These are phyloP conservation scores for Penicillium daleae DNA, from an alignment of 495 filamentous ascomycete genomes.

Conservation along the genomic window DNA sequence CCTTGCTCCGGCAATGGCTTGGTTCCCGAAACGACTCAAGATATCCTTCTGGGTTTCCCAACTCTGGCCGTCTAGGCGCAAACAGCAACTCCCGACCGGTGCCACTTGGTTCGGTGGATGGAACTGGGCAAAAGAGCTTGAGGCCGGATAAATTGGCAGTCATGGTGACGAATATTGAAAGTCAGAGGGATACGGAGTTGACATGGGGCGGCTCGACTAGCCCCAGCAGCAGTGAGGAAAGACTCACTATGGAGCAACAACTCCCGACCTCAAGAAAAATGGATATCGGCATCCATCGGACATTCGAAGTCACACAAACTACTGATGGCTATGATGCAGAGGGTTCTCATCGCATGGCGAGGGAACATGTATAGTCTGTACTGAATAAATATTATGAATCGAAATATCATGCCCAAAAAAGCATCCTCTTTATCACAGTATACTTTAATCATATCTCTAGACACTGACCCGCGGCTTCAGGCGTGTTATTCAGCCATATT, in stretches of 20 bases:
- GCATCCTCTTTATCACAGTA: neutral
- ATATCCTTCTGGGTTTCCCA: constrained; percentile 33
- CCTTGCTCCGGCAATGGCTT: constrained; percentile 44
- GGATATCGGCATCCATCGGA: constrained; percentile 39
- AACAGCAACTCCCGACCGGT: constrained; percentile 23
- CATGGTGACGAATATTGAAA: constrained; percentile 45
- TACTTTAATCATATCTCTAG: neutral
- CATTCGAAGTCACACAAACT: constrained; percentile 43
- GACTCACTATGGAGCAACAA: constrained; percentile 29
- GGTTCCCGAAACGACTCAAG: constrained; percentile 30
- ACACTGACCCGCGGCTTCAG: neutral
- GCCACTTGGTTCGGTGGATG: constrained; percentile 42
- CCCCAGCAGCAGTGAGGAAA: constrained; percentile 42
- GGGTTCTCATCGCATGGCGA: constrained; percentile 13
- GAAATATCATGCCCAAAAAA: constrained; percentile 3
- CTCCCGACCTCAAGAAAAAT: constrained; percentile 18
- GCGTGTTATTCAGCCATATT: neutral
- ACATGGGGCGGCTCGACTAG: constrained; percentile 27
- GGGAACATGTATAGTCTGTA: constrained; percentile 37
- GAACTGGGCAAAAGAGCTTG: constrained; percentile 21
- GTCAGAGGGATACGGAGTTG: constrained; percentile 31
- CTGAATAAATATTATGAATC: neutral
- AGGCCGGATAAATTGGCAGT: constrained; percentile 47
- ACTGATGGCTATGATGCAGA: constrained; percentile 19
- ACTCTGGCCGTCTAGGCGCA: constrained; percentile 25